phyloP scores from a whole-genome alignment of 768 basidiomycete genomes.

The Royoungia palumana region DNA sequence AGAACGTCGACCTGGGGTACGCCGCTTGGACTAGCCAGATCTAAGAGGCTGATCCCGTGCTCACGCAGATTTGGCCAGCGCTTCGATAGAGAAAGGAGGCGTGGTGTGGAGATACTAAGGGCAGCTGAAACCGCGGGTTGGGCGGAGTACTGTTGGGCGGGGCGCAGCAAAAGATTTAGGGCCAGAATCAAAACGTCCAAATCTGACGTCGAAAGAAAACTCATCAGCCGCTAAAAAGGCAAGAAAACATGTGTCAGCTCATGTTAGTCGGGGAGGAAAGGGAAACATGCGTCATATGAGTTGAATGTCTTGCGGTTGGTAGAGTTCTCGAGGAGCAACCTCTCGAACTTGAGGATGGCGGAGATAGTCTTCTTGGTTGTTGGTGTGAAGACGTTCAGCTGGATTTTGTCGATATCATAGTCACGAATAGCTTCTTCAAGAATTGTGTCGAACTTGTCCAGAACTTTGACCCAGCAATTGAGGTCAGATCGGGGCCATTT shows the following conservation, averaged over 20 bases:
- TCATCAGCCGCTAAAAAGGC: slow-evolving; percentile 72
- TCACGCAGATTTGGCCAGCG: slow-evolving; percentile 84
- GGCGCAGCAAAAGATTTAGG: slow-evolving; percentile 83
- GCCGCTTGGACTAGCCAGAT: slow-evolving; percentile 60
- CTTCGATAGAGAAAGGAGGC: slow-evolving; percentile 78
- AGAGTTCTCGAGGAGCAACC: slow-evolving; percentile 91
- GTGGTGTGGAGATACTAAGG: slow-evolving; percentile 76
- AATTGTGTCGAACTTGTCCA: slow-evolving; percentile 93
- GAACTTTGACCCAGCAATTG: slow-evolving; percentile 92
- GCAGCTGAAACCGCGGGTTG: slow-evolving; percentile 81
- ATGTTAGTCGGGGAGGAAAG: not conserved
- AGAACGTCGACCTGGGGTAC: slow-evolving; percentile 54
- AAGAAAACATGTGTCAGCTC: slow-evolving; percentile 4
- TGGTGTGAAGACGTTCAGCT: slow-evolving; percentile 74
- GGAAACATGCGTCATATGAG: slow-evolving; percentile 88
- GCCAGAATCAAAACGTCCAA: slow-evolving; percentile 82
- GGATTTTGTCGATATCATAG: slow-evolving; percentile 84
- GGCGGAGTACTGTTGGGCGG: slow-evolving; percentile 91
- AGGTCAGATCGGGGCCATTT: slow-evolving; percentile 95
- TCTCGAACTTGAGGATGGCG: slow-evolving; percentile 84
- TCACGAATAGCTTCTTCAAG: slow-evolving; percentile 78
- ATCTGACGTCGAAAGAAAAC: slow-evolving; percentile 84
- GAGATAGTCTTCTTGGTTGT: slow-evolving; percentile 69
- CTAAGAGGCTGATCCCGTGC: slow-evolving; percentile 70
- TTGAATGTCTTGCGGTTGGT: slow-evolving; percentile 96